phyloP scores from a whole-genome alignment of 441 rosid genomes.

The Populus hybrid region DNA sequence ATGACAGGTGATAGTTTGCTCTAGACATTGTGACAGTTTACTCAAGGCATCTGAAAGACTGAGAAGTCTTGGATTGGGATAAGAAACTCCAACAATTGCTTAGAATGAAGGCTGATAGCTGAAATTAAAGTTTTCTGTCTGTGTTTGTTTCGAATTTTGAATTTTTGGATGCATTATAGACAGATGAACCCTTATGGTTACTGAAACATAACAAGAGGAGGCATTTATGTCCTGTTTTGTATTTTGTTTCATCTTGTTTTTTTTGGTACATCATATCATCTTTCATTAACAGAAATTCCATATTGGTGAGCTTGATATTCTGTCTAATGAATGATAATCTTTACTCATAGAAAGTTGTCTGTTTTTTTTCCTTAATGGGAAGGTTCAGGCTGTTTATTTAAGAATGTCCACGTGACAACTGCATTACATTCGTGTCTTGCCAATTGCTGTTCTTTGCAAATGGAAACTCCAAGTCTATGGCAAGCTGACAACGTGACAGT shows the following conservation, averaged over 20 bases:
- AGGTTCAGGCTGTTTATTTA: background rate
- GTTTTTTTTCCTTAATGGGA: background rate
- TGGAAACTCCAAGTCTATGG: constrained; percentile 22
- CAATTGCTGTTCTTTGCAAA: constrained; percentile 16
- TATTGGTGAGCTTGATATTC: background rate
- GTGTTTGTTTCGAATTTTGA: constrained; percentile 7
- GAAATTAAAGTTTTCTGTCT: background rate
- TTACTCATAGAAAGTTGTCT: background rate
- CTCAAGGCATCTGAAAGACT: background rate
- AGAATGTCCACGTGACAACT: background rate
- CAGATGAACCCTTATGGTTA: constrained; percentile 2
- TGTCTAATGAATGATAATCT: background rate
- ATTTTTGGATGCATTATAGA: constrained; percentile 6
- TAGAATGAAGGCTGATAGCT: background rate
- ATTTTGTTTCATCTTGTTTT: background rate
- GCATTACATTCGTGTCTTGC: constrained; percentile 18
- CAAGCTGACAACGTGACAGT: constrained; percentile 22
- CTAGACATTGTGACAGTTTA: background rate
- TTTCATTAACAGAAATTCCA: background rate
- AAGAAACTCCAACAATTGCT: constrained; percentile 1
- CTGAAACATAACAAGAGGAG: background rate
- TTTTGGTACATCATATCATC: background rate
- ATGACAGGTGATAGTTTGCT: constrained; percentile 4
- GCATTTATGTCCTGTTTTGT: background rate
- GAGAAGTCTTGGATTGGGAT: constrained; percentile 7